Evolutionary conservation across 192 early-diverging fungal species (phyloP).

Genomic region (Phycomyces blakesleeanus): DNA sequence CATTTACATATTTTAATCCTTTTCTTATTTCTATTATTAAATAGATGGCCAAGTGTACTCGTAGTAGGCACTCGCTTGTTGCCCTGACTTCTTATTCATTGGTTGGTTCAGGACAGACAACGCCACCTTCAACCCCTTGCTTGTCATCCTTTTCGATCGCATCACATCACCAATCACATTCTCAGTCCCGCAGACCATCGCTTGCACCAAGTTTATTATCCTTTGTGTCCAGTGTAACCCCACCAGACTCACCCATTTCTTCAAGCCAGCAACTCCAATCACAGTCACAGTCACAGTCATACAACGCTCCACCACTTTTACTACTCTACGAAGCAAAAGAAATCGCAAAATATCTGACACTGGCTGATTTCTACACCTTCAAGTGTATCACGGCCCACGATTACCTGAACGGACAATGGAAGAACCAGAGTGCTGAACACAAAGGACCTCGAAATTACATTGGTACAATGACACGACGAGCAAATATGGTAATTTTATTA

Average conservation of each 20-base stretch:
- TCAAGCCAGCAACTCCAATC: neutral
- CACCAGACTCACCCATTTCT: slow-evolving; percentile 6
- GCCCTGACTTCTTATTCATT: slow-evolving; percentile 11
- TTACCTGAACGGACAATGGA: slow-evolving; percentile 19
- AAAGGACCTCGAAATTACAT: slow-evolving; percentile 17
- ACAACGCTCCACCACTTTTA: neutral
- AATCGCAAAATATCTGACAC: slow-evolving; percentile 35
- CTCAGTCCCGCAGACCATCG: slow-evolving; percentile 9
- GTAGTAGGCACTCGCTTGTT: slow-evolving; percentile 4
- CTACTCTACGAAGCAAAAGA: slow-evolving; percentile 14
- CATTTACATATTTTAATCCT: neutral
- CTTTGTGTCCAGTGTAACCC: slow-evolving; percentile 15
- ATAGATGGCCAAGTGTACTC: neutral
- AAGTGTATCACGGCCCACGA: slow-evolving; percentile 29
- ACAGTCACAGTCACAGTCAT: too few relatives aligned
- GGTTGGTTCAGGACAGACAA: neutral
- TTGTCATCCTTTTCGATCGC: neutral
- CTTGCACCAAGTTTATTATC: slow-evolving; percentile 23
- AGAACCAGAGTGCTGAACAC: neutral
- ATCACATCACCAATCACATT: neutral
- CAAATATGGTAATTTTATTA: slow-evolving; percentile 32
- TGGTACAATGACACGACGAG: slow-evolving; percentile 31
- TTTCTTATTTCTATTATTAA: neutral
- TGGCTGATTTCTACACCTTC: slow-evolving; percentile 35
- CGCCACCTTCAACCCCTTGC: neutral